Conservation (phyloP, 83 land plant genomes). For the Diphasiastrum complanatum region DNA sequence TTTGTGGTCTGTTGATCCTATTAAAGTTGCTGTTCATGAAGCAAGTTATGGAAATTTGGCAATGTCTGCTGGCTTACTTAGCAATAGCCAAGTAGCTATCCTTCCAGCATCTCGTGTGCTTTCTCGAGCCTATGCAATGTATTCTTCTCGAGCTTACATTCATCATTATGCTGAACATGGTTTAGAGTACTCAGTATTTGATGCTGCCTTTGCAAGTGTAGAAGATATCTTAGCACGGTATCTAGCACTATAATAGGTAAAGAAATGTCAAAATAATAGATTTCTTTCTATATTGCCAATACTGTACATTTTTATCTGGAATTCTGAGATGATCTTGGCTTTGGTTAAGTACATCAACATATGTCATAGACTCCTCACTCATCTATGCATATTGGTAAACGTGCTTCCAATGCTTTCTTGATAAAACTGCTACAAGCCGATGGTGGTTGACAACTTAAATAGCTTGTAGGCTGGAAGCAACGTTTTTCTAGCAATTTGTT, state of each 20-base stretch:
- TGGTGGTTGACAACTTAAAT: too few species aligned
- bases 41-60: conserved; percentile 17
- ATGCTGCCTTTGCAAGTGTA: conserved; percentile 30
- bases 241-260: conserved; percentile 5
- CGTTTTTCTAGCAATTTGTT: too few species aligned
- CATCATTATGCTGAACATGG: conserved; percentile 34
- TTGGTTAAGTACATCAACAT: too few species aligned
- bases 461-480: too few species aligned
- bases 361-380: too few species aligned
- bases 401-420: too few species aligned
- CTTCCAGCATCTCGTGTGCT: conserved; percentile 24
- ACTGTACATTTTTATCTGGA: too few species aligned
- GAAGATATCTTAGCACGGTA: conserved; percentile 26
- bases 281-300: too few species aligned
- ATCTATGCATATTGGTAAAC: too few species aligned
- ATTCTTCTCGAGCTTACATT: conserved; percentile 26
- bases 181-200: conserved; percentile 15
- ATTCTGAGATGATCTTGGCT: too few species aligned
- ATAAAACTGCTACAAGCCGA: too few species aligned
- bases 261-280: too few species aligned
- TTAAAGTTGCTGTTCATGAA: conserved; percentile 16
- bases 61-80: conserved; percentile 27
- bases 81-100: conserved; percentile 32
- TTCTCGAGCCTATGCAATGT: conserved; percentile 30
- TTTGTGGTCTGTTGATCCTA: conserved; percentile 26